phyloP scores from a whole-genome alignment of 139 green algal genomes.

The Chlamydomonas incerta region DNA sequence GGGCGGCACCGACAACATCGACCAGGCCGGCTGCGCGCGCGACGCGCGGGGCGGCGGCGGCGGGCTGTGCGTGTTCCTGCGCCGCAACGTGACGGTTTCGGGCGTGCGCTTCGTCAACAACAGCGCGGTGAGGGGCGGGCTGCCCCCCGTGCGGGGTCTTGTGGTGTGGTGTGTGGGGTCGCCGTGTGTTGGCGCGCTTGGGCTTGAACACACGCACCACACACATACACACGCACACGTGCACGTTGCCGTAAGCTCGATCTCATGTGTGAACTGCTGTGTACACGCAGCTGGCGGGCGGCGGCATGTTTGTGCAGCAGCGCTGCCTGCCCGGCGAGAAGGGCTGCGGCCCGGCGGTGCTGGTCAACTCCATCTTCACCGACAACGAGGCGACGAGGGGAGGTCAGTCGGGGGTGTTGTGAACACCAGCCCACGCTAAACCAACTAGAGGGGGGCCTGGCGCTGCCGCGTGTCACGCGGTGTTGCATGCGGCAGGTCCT shows the following conservation, averaged over 20 bases:
- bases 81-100: background rate
- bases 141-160: too few relatives aligned
- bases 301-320: constrained; percentile 7
- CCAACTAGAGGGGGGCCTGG: too few relatives aligned
- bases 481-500: too few relatives aligned
- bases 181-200: too few relatives aligned
- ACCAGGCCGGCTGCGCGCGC: background rate
- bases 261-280: too few relatives aligned
- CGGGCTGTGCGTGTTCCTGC: background rate
- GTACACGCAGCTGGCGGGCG: background rate
- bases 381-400: background rate
- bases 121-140: background rate
- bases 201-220: too few relatives aligned
- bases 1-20: background rate
- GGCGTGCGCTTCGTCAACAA: background rate
- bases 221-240: too few relatives aligned
- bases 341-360: background rate
- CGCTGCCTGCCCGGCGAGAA: constrained; percentile 14
- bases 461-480: too few relatives aligned
- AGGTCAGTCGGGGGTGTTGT: background rate
- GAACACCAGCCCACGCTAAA: too few relatives aligned
- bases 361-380: background rate
- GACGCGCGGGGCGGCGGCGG: constrained; percentile 9
- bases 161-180: too few relatives aligned
- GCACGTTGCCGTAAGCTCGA: too few relatives aligned